phyloP scores from a whole-genome alignment of 1,284 basidiomycete genomes.

The Leccinum variabile region DNA sequence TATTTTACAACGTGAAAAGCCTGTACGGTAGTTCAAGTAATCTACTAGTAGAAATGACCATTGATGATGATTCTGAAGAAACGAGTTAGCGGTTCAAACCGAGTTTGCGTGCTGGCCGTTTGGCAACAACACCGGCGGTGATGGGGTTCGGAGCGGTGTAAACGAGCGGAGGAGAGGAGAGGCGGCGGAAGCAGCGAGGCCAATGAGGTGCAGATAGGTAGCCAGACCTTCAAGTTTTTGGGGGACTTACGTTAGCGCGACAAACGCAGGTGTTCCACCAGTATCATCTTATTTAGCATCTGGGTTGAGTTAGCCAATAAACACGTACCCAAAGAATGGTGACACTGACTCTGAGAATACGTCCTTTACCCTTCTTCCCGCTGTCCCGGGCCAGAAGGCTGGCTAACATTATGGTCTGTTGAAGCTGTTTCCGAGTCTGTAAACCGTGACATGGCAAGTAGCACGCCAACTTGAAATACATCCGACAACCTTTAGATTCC shows the following conservation, averaged over 20 bases:
- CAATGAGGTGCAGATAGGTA: background rate
- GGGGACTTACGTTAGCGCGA: constrained; percentile 57
- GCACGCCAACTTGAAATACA: too few species aligned
- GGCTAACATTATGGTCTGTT: constrained; percentile 52
- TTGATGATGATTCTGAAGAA: too few species aligned
- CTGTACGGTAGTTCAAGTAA: too few species aligned
- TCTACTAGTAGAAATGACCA: too few species aligned
- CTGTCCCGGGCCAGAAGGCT: constrained; percentile 55
- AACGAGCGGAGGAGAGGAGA: constrained; percentile 42
- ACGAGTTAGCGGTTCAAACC: too few species aligned
- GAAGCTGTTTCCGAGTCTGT: constrained; percentile 48
- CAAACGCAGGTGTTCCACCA: constrained; percentile 59
- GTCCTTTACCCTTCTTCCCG: constrained; percentile 47
- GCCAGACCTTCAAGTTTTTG: background rate
- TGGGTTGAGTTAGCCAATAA: constrained; percentile 27
- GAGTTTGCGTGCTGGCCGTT: constrained; percentile 90
- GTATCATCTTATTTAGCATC: constrained; percentile 28
- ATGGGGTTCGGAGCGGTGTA: constrained; percentile 2
- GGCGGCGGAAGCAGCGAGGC: constrained; percentile 29
- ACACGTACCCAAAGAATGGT: constrained; percentile 14
- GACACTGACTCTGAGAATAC: constrained; percentile 34
- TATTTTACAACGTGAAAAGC: too few species aligned
- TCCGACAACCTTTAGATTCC: too few species aligned
- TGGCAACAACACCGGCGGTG: constrained; percentile 47
- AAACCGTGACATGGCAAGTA: constrained; percentile 25